Evolutionary conservation across 257 asterid species (phyloP).

Genomic region (Penstemon barbatus): DNA sequence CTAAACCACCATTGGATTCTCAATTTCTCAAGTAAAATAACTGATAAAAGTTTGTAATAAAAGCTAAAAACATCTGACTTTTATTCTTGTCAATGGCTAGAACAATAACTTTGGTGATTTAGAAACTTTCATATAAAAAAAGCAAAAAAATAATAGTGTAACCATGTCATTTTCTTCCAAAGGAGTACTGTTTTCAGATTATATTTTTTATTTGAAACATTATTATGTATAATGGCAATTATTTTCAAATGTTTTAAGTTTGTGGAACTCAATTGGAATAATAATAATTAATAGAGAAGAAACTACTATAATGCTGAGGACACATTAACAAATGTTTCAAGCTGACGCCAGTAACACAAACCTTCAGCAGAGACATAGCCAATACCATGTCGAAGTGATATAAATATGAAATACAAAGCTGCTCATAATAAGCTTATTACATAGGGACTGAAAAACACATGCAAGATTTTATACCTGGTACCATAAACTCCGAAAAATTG

Average conservation of each 20-base stretch:
- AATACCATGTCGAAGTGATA: not conserved
- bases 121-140: not conserved
- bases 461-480: too few relatives aligned
- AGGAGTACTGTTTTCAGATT: not conserved
- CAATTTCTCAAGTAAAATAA: slow-evolving; percentile 14
- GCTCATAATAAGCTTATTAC: not conserved
- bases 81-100: not conserved
- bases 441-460: too few relatives aligned
- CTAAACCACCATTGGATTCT: not conserved
- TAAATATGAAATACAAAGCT: not conserved
- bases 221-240: not conserved
- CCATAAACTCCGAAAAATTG: too few relatives aligned
- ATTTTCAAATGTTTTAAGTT: not conserved
- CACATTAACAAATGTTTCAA: not conserved
- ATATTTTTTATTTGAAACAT: slow-evolving; percentile 3
- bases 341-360: not conserved
- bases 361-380: not conserved
- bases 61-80: not conserved
- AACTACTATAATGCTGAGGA: not conserved
- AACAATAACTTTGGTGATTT: not conserved
- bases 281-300: not conserved
- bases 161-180: not conserved
- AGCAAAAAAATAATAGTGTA: not conserved
- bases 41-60: not conserved
- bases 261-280: not conserved